phyloP scores from a whole-genome alignment of 2,329 filamentous ascomycete species.

The Penicillium sp. region DNA sequence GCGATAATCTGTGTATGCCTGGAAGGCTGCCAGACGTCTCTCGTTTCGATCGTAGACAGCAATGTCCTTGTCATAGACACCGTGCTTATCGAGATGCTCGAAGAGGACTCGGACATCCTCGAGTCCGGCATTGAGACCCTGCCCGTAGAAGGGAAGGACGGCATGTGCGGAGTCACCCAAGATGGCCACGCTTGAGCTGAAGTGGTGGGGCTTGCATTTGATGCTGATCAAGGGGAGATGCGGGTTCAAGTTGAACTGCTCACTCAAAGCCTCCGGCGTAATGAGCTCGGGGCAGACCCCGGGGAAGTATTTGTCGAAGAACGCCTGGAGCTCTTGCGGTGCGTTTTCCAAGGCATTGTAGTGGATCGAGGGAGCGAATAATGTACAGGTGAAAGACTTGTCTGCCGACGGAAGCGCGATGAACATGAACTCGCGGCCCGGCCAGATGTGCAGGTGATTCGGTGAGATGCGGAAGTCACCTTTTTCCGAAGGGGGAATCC shows the following conservation, averaged over 20 bases:
- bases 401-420: constrained; percentile 89
- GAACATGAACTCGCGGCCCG: constrained; percentile 91
- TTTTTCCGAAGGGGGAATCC: constrained; percentile 54
- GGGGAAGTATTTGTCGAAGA: constrained; percentile 80
- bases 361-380: constrained; percentile 72
- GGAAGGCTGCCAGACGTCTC: constrained; percentile 49
- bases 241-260: constrained; percentile 74
- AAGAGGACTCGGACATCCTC: constrained; percentile 92
- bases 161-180: constrained; percentile 92
- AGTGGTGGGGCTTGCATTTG: constrained; percentile 87
- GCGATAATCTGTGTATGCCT: constrained; percentile 68
- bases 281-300: constrained; percentile 63
- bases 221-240: constrained; percentile 90
- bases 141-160: constrained; percentile 97
- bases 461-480: constrained; percentile 73
- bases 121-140: constrained; percentile 94
- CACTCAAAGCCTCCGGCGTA: constrained; percentile 58
- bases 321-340: constrained; percentile 66
- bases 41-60: constrained; percentile 42
- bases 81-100: constrained; percentile 66
- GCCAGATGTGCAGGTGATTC: constrained; percentile 97
- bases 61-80: constrained; percentile 32
- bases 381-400: constrained; percentile 87
- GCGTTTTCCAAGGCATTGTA: constrained; percentile 63
- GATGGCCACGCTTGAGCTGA: constrained; percentile 68